Percentiles rank a stretch among this genome's conserved stretches.
These are phyloP conservation scores for Polytrichum commune DNA, from an alignment of 225 moss, liverwort and hornwort species.

Conservation along the genomic window DNA sequence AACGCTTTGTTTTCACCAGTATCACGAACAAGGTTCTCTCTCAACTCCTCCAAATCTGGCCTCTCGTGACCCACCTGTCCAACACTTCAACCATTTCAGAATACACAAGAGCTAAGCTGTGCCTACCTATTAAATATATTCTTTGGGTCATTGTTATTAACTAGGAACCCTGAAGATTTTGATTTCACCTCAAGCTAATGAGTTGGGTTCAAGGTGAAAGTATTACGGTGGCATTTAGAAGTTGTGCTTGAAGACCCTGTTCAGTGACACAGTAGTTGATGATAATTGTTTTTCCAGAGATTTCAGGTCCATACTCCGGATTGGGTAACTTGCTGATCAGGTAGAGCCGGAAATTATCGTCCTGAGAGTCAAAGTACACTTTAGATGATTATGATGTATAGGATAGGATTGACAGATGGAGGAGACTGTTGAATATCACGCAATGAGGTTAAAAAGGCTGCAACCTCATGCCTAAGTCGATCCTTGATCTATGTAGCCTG, in stretches of 20 bases:
- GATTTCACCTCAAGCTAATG: background rate
- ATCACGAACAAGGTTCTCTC: slow-evolving; percentile 71
- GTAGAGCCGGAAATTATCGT: slow-evolving; percentile 89
- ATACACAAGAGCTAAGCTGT: background rate
- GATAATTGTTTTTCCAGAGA: slow-evolving; percentile 84
- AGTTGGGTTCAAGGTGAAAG: background rate
- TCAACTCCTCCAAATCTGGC: slow-evolving; percentile 76
- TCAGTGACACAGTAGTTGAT: slow-evolving; percentile 95
- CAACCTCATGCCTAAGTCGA: no score
- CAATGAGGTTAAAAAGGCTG: no score
- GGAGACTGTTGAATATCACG: no score
- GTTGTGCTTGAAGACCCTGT: slow-evolving; percentile 87
- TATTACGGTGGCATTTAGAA: slow-evolving; percentile 76
- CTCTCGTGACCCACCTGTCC: slow-evolving; percentile 81
- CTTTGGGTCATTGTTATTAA: no score
- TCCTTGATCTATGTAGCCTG: no score
- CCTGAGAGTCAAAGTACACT: slow-evolving; percentile 19
- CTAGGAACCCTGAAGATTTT: no score
- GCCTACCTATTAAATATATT: no score
- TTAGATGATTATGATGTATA: no score
- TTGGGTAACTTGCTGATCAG: slow-evolving; percentile 81
- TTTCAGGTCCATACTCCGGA: slow-evolving; percentile 85
- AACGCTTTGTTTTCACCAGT: slow-evolving; percentile 82
- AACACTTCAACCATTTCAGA: background rate
- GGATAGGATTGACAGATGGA: no score